Evolutionary conservation across 1,284 basidiomycete genomes (phyloP), one percentile per base, ranked within the genome.

Genomic region (Melampsora larici-populina): DNA sequence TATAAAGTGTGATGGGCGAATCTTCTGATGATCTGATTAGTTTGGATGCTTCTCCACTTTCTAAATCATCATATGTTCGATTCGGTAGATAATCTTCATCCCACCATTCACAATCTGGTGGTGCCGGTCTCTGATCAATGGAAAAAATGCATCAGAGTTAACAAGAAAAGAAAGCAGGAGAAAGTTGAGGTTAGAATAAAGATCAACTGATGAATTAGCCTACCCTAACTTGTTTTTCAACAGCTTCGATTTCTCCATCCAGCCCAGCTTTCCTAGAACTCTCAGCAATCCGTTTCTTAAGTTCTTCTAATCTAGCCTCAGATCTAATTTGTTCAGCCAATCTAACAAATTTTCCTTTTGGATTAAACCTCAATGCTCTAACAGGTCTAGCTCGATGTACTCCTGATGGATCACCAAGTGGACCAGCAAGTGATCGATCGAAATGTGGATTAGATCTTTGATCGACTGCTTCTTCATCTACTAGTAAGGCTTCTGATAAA

Each of bases 71-170:
- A 83, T 98, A 98, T 0, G 86, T 88, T 83, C 90, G 89, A 81
- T 87, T 89, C 0, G 92, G 90, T 13, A 99, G 85, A n/a, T 97
- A 86, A 0, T 92, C 89, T 43, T 88, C 89, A 84, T 99, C 97
- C 96, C 97, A 99, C 96, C 96, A 99, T 84, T 99, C 96, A 9
- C 91, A 88, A 6, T 89, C 90, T 0, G 96, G 97, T 5, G 96
- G 96, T 0, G 90, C 87, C 78, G 89, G 88, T 63, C 94, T 88
- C 90, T 94, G 81, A 21, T 46, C n/a, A n/a, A 73, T 21, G 69
- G 78, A 17, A 24, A 31, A 66, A 48, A 78, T n/a, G 17, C 24
- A 6, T 43, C 36, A 9, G 36, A 36, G 3, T 4, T 67, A 48
- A 18, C 13, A 46, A 69, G 58, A 40, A 69, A 70, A 55, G 31